Evolutionary conservation across 805 yeast species (phyloP).

Genomic region (Ogataea methylovora): DNA sequence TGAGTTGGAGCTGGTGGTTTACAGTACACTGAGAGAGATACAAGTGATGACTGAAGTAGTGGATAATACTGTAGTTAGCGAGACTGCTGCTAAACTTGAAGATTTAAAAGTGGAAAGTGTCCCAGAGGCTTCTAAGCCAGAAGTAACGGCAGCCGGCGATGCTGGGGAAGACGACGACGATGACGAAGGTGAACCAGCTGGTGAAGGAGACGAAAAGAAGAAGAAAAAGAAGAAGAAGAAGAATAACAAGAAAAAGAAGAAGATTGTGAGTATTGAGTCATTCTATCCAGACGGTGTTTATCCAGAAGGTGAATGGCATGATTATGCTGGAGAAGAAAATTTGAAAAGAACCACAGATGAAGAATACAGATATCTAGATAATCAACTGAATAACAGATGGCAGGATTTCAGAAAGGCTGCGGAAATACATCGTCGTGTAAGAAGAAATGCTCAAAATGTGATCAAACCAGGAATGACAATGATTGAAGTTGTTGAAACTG

Average conservation of each 20-base stretch:
- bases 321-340: slow-evolving; percentile 60
- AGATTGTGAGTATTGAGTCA: slow-evolving; percentile 55
- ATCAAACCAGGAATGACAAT: slow-evolving; percentile 90
- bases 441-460: slow-evolving; percentile 65
- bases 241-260: slow-evolving; percentile 45
- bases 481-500: slow-evolving; percentile 81
- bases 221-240: slow-evolving; percentile 57
- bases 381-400: slow-evolving; percentile 57
- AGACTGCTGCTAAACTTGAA: no score
- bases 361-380: slow-evolving; percentile 73
- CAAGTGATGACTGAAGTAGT: no score
- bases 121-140: neutral
- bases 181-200: slow-evolving; percentile 25
- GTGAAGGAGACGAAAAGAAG: slow-evolving; percentile 27
- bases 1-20: no score
- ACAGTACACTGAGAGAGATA: no score
- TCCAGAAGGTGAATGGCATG: slow-evolving; percentile 86
- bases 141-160: slow-evolving; percentile 1
- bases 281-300: slow-evolving; percentile 64
- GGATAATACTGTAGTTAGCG: no score
- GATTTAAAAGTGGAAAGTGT: no score
- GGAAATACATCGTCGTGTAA: slow-evolving; percentile 88
- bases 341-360: slow-evolving; percentile 75
- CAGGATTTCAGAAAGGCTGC: slow-evolving; percentile 93
- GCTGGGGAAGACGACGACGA: slow-evolving; percentile 14